Conservation (phyloP, 306 rosid species). For the Luffa aegyptiaca region DNA sequence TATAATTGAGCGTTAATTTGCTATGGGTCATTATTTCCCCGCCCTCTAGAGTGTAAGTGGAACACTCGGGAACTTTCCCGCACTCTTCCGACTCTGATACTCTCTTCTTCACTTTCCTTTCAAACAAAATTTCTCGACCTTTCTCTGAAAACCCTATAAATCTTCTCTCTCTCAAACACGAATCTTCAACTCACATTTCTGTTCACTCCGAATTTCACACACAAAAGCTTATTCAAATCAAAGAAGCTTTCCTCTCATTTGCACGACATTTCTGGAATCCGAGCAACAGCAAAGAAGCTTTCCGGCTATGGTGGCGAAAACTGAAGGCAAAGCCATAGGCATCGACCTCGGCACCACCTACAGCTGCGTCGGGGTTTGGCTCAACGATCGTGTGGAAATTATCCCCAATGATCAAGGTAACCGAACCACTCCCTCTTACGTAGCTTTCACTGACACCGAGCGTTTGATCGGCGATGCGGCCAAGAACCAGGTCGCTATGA, state of each 20-base stretch:
- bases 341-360: constrained; percentile 88
- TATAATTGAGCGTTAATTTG: background rate
- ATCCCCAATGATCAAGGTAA: constrained; percentile 85
- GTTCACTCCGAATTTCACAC: background rate
- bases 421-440: constrained; percentile 78
- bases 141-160: background rate
- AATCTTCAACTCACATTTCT: background rate
- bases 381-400: constrained; percentile 74
- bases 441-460: constrained; percentile 86
- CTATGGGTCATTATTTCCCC: background rate
- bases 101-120: background rate
- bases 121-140: constrained; percentile 10
- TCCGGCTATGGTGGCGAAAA: constrained; percentile 40
- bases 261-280: no score
- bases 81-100: background rate
- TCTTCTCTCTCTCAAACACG: background rate
- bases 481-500: constrained; percentile 83
- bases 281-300: background rate
- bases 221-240: background rate
- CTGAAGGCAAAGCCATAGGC: constrained; percentile 75
- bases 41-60: constrained; percentile 13
- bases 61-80: constrained; percentile 34
- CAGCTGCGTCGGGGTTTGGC: constrained; percentile 85
- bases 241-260: background rate
- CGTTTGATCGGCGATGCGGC: constrained; percentile 79